Evolutionary conservation across 768 basidiomycete species (phyloP).

Genomic region (Hericium erinaceus): DNA sequence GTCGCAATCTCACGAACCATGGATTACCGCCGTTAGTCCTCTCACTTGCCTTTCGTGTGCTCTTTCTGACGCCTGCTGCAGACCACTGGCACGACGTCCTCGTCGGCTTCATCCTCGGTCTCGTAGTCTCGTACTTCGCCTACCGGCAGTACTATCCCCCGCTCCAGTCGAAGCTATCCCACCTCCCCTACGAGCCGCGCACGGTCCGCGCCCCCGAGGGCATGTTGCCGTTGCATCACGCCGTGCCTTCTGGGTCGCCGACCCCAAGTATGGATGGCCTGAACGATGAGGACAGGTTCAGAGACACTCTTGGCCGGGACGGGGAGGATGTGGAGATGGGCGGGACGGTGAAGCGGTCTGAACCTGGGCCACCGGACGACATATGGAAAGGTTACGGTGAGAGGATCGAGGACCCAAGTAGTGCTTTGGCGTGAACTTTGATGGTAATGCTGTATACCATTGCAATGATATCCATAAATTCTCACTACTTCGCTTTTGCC

Average conservation of each 20-base stretch:
- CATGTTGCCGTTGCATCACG: background rate
- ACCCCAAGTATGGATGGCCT: background rate
- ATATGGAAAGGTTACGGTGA: slow-evolving; percentile 7
- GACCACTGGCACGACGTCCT: slow-evolving; percentile 93
- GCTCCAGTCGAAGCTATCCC: slow-evolving; percentile 51
- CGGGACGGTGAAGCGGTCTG: slow-evolving; percentile 26
- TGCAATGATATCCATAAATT: too few relatives aligned
- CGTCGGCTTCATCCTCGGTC: slow-evolving; percentile 69
- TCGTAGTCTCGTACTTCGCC: slow-evolving; percentile 58
- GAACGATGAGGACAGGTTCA: background rate
- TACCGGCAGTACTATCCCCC: slow-evolving; percentile 82
- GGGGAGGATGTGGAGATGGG: background rate
- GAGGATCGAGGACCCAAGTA: too few relatives aligned
- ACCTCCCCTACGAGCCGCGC: slow-evolving; percentile 67
- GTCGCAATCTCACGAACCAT: slow-evolving; percentile 84
- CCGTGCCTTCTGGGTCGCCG: background rate
- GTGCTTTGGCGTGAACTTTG: too few relatives aligned
- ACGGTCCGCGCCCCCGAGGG: slow-evolving; percentile 34
- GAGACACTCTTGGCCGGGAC: background rate
- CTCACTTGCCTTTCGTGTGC: slow-evolving; percentile 2
- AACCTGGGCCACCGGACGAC: slow-evolving; percentile 13
- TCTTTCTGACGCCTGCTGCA: slow-evolving; percentile 21
- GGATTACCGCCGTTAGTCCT: slow-evolving; percentile 73
- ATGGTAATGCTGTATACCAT: too few relatives aligned
- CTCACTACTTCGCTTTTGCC: too few relatives aligned